Evolutionary conservation across 306 rosid species (phyloP).

Genomic region (Notholithocarpus densiflorus): DNA sequence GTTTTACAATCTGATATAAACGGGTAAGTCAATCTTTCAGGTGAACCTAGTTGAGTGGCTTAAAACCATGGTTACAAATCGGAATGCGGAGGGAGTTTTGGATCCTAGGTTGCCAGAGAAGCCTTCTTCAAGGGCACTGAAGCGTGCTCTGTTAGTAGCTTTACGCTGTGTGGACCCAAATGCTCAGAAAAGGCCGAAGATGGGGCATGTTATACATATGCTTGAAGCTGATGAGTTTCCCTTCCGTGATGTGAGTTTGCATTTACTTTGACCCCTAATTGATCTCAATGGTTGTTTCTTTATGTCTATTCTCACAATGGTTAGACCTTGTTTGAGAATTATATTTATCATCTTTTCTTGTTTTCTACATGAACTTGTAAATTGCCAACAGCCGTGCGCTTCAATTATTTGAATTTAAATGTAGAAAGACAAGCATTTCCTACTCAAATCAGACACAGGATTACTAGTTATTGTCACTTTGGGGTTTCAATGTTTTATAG

Average conservation of each 20-base stretch:
- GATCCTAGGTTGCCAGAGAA: slow-evolving; percentile 55
- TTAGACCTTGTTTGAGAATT: background rate
- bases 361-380: slow-evolving; percentile 7
- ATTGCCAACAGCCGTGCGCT: background rate
- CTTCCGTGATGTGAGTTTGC: slow-evolving; percentile 51
- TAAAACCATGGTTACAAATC: slow-evolving; percentile 56
- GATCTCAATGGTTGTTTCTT: background rate
- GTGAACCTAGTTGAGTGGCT: slow-evolving; percentile 67
- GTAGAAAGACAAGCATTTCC: background rate
- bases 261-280: background rate
- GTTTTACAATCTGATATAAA: background rate
- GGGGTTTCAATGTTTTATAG: background rate
- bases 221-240: slow-evolving; percentile 70
- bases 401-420: background rate
- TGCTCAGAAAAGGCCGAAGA: slow-evolving; percentile 58
- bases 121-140: slow-evolving; percentile 58
- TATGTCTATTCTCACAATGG: background rate
- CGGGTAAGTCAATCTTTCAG: slow-evolving; percentile 28
- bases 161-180: slow-evolving; percentile 60
- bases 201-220: slow-evolving; percentile 66
- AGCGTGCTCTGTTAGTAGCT: slow-evolving; percentile 62
- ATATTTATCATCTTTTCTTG: background rate
- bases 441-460: background rate
- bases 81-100: slow-evolving; percentile 51
- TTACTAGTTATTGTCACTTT: background rate